Evolutionary conservation across 1,284 basidiomycete species (phyloP).

Genomic region (Moniliella sp.): DNA sequence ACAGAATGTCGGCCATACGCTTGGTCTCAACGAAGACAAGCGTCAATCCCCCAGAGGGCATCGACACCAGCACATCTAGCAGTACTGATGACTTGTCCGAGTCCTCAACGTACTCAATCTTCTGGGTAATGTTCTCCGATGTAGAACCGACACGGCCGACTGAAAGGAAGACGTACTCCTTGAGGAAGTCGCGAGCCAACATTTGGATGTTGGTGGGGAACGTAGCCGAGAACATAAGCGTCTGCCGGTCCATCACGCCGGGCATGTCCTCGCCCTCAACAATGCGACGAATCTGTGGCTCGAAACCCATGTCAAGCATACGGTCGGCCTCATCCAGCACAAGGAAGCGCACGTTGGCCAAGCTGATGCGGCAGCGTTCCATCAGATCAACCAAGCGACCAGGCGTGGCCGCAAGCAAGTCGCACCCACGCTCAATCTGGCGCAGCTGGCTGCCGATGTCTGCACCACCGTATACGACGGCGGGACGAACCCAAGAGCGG

Average conservation of each 20-base stretch:
- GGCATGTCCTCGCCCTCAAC: slow-evolving; percentile 98
- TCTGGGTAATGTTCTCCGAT: slow-evolving; percentile 97
- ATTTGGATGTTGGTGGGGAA: slow-evolving; percentile 98
- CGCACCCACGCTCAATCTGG: slow-evolving; percentile 82
- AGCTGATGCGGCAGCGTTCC: slow-evolving; percentile 84
- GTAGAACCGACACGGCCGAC: slow-evolving; percentile 95
- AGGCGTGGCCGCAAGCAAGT: slow-evolving; percentile 88
- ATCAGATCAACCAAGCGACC: slow-evolving; percentile 95
- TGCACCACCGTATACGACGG: slow-evolving; percentile 95
- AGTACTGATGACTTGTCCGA: slow-evolving; percentile 86
- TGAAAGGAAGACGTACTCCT: slow-evolving; percentile 78
- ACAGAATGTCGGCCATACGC: slow-evolving; percentile 93
- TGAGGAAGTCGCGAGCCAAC: slow-evolving; percentile 69
- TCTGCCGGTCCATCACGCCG: slow-evolving; percentile 69
- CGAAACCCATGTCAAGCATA: slow-evolving; percentile 99
- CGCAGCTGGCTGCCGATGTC: slow-evolving; percentile 89
- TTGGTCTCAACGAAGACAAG: slow-evolving; percentile 98
- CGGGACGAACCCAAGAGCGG: slow-evolving; percentile 94
- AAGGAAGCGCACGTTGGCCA: slow-evolving; percentile 88
- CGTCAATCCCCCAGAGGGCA: slow-evolving; percentile 53
- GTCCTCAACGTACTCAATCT: slow-evolving; percentile 93
- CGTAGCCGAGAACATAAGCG: slow-evolving; percentile 98
- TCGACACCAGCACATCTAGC: slow-evolving; percentile 72
- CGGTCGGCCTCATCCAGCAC: slow-evolving; percentile 98
- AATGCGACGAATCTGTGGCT: slow-evolving; percentile 93